Base-by-base conservation (phyloP, 2,329 filamentous ascomycete species). In the Fusarium sp. region DNA sequence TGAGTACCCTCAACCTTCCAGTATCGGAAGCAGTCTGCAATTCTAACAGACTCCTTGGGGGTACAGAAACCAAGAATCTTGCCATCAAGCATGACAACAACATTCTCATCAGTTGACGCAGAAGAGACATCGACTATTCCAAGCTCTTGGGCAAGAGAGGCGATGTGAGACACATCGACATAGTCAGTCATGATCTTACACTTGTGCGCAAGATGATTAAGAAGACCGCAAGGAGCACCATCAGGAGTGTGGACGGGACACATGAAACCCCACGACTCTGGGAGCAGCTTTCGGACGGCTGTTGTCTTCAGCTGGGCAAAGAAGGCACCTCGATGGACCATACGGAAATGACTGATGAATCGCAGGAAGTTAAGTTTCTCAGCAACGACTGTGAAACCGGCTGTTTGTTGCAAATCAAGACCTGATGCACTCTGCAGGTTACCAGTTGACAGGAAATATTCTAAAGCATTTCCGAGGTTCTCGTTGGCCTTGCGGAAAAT, bases 361-460 rank as follows among this genome's bases (percentile, higher is more conserved):
- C 96, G 93, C 75, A 97, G 89, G 78, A 98, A 99, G 82, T 99
- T 99, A 77, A 99, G 95, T 85, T 98, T 98, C 78, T 99, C 96
- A 4, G 96, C 96, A 50, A 98, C 94, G 49, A 99, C 94, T 0
- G 93, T 97, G 79, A 97, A 99, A 66, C 96, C 96, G 14, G 95
- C 96, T 0, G 91, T 90, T 79, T 99, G 96, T 76, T 98, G 96
- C 74, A 97, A 80, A 85, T 99, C 96, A 39, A 99, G 85, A 68
- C 96, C 96, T 29, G 93, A 97, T 15, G 93, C 90, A 83, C 93
- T 97, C 75, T 93, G 89, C 43, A 99, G 83, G 75, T 99, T 99
- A 71, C 96, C 96, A 0, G 96, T 99, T 0, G 95, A 97, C 65
- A 99, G 81, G 80, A 99, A 99, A 78, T 99, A 99, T 76, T 97